Evolutionary conservation across 805 yeast genomes (phyloP).

Genomic region (Yarrowia keelungensis): DNA sequence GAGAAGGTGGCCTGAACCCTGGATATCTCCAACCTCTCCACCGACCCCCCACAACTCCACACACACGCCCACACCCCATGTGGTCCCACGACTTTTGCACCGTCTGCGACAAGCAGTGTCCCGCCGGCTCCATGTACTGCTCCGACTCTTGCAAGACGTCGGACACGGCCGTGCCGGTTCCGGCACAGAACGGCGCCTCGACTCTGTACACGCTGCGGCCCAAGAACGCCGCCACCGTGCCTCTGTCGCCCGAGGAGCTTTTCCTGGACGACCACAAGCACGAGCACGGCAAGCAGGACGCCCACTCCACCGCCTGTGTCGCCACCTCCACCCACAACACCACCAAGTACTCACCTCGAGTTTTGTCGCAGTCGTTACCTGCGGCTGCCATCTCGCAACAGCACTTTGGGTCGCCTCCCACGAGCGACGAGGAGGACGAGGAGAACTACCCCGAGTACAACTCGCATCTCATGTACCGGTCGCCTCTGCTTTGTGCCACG

Average conservation of each 20-base stretch:
- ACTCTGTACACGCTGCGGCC: slow-evolving; percentile 30
- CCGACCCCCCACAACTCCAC: not conserved
- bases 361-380: slow-evolving; percentile 25
- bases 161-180: slow-evolving; percentile 6
- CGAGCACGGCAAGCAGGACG: not conserved
- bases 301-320: not conserved
- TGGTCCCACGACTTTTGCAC: slow-evolving; percentile 63
- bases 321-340: not conserved
- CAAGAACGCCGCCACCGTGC: slow-evolving; percentile 5
- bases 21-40: not conserved
- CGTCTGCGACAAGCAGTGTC: slow-evolving; percentile 62
- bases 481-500: slow-evolving; percentile 23
- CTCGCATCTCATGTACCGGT: slow-evolving; percentile 38
- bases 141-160: slow-evolving; percentile 53
- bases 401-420: slow-evolving; percentile 33
- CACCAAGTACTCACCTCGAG: slow-evolving; percentile 3
- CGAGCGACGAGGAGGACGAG: slow-evolving; percentile 26
- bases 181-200: not conserved
- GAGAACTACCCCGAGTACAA: slow-evolving; percentile 37
- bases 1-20: not conserved
- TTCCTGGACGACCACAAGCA: slow-evolving; percentile 26
- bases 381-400: slow-evolving; percentile 19
- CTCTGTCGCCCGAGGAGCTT: slow-evolving; percentile 33
- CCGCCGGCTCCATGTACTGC: slow-evolving; percentile 56
- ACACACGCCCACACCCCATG: slow-evolving; percentile 40